A percentile compares a stretch with the other conserved stretches of the same genome.
These are phyloP conservation scores for Ceratobasidium sp. DNA, from an alignment of 1,284 basidiomycete genomes.

Conservation along the genomic window DNA sequence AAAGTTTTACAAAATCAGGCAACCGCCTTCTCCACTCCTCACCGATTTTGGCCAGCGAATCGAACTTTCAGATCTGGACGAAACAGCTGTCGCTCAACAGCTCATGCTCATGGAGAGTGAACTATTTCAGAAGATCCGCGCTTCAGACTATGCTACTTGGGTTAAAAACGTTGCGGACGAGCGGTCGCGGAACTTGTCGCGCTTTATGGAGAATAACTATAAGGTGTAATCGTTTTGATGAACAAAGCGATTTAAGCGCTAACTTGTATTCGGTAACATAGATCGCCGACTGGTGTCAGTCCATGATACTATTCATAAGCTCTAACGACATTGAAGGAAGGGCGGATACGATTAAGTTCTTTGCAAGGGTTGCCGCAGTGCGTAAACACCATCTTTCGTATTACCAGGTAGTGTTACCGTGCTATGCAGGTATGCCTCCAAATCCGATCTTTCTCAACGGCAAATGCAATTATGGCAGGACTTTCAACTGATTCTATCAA, in stretches of 20 bases:
- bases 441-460: slow-evolving; percentile 36
- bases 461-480: slow-evolving; percentile 41
- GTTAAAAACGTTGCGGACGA: slow-evolving; percentile 40
- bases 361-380: slow-evolving; percentile 37
- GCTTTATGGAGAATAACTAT: slow-evolving; percentile 33
- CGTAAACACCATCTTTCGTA: neutral
- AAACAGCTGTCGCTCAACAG: slow-evolving; percentile 20
- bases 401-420: neutral
- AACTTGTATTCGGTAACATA: neutral
- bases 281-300: slow-evolving; percentile 43
- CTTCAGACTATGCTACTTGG: slow-evolving; percentile 34
- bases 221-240: neutral
- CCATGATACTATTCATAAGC: slow-evolving; percentile 30
- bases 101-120: slow-evolving; percentile 38
- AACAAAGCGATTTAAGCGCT: neutral
- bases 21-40: neutral
- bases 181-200: slow-evolving; percentile 18
- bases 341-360: slow-evolving; percentile 27
- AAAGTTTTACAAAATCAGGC: neutral
- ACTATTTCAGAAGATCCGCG: slow-evolving; percentile 36
- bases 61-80: slow-evolving; percentile 12
- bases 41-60: neutral
- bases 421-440: slow-evolving; percentile 20
- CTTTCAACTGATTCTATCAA: slow-evolving; percentile 31
- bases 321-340: slow-evolving; percentile 35